Evolutionary conservation across 2,329 filamentous ascomycete species (phyloP).

Genomic region (Verticillium tricorpus): DNA sequence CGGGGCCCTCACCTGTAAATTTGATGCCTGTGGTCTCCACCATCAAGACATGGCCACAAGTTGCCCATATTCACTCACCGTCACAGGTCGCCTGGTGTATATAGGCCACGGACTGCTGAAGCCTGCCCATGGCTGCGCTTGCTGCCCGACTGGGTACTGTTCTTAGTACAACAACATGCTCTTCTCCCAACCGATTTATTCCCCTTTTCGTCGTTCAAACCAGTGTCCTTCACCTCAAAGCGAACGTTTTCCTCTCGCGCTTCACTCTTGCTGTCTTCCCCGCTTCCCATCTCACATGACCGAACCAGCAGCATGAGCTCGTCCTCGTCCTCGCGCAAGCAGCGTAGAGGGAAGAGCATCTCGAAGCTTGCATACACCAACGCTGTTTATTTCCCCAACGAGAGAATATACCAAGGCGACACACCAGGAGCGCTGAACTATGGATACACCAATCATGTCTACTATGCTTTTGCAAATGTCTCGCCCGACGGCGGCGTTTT

Average conservation of each 20-base stretch:
- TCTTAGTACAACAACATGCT: conserved; percentile 10
- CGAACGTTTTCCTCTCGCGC: background rate
- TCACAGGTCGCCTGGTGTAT: conserved; percentile 7
- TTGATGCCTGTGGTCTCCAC: conserved; percentile 19
- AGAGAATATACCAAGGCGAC: conserved; percentile 66
- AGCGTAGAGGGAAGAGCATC: conserved; percentile 39
- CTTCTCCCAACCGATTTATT: conserved; percentile 3
- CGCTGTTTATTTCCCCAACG: conserved; percentile 82
- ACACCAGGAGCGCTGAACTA: conserved; percentile 71
- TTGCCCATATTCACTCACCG: conserved; percentile 11
- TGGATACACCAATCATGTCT: conserved; percentile 73
- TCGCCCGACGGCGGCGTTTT: conserved; percentile 68
- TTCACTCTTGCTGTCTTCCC: background rate
- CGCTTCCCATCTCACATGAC: background rate
- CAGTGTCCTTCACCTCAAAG: conserved; percentile 9
- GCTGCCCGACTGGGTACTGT: conserved; percentile 11
- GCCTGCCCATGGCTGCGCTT: conserved; percentile 4
- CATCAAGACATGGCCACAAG: conserved; percentile 8
- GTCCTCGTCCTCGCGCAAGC: conserved; percentile 34
- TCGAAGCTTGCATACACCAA: conserved; percentile 59
- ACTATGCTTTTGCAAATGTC: conserved; percentile 78
- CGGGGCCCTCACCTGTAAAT: conserved; percentile 27
- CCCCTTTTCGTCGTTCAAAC: conserved; percentile 7
- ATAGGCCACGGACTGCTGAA: conserved; percentile 7
- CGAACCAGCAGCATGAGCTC: conserved; percentile 28